phyloP scores from a whole-genome alignment of 192 early-diverging fungal genomes.

The Coemansia asiatica region DNA sequence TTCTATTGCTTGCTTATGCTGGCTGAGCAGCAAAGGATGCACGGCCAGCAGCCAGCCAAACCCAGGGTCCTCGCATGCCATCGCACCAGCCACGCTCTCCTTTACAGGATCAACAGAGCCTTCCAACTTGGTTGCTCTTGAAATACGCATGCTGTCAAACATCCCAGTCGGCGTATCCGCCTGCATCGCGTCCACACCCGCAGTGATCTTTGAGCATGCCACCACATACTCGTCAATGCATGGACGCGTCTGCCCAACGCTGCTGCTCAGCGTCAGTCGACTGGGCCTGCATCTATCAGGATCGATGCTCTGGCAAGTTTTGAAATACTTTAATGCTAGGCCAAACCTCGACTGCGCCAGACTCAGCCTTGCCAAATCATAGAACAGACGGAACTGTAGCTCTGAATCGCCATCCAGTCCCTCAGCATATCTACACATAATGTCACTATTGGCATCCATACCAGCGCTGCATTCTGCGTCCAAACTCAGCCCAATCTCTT shows the following conservation, averaged over 20 bases:
- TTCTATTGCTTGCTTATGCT: slow-evolving; percentile 11
- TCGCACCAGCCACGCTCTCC: neutral
- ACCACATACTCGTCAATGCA: slow-evolving; percentile 38
- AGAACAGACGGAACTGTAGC: slow-evolving; percentile 11
- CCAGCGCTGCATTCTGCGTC: slow-evolving; percentile 12
- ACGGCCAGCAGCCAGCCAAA: slow-evolving; percentile 19
- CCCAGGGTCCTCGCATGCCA: neutral
- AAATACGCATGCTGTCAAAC: slow-evolving; percentile 19
- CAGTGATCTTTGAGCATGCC: slow-evolving; percentile 23
- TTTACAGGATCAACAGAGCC: neutral
- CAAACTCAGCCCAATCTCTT: slow-evolving; percentile 22
- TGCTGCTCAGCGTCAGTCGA: slow-evolving; percentile 15
- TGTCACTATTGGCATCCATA: slow-evolving; percentile 14
- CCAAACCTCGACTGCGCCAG: slow-evolving; percentile 22
- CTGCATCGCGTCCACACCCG: neutral
- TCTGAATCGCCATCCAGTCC: neutral
- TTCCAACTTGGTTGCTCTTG: neutral
- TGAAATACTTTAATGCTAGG: slow-evolving; percentile 19
- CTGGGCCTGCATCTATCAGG: slow-evolving; percentile 10
- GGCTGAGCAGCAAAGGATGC: slow-evolving; percentile 21
- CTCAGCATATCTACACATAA: slow-evolving; percentile 6
- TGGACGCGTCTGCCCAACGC: neutral
- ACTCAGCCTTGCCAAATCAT: slow-evolving; percentile 34
- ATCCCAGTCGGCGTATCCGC: slow-evolving; percentile 19
- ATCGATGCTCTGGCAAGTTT: slow-evolving; percentile 26